Conservation (phyloP, 495 filamentous ascomycete genomes). For the Annulohypoxylon stygium region DNA sequence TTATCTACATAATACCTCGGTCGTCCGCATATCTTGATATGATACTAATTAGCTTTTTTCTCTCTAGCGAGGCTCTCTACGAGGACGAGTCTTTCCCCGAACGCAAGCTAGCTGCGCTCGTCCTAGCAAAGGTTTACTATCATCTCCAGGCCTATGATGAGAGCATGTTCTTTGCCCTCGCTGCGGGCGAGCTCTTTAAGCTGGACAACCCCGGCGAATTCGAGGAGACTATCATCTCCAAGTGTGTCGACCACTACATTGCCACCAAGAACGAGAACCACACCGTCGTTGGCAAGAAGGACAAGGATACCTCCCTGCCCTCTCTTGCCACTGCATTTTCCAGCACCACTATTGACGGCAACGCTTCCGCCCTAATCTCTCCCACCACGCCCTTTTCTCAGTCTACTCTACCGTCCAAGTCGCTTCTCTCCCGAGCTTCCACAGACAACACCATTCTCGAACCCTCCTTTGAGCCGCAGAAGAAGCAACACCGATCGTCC, state of each 20-base stretch:
- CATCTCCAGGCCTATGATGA: slow-evolving; percentile 99
- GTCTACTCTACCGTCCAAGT: slow-evolving; percentile 89
- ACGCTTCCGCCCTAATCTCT: slow-evolving; percentile 79
- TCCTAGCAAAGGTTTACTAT: slow-evolving; percentile 98
- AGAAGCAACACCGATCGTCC: slow-evolving; percentile 66
- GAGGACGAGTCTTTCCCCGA: slow-evolving; percentile 96
- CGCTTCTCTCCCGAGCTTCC: slow-evolving; percentile 78
- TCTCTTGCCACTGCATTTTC: slow-evolving; percentile 81
- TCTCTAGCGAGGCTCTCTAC: slow-evolving; percentile 88
- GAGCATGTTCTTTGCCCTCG: slow-evolving; percentile 98
- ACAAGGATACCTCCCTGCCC: slow-evolving; percentile 67
- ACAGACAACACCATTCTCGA: slow-evolving; percentile 73
- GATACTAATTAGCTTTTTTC: slow-evolving; percentile 35
- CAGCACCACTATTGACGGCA: slow-evolving; percentile 70
- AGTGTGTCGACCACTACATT: slow-evolving; percentile 98
- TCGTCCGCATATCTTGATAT: not conserved
- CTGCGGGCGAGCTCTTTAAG: slow-evolving; percentile 94
- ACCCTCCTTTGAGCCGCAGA: slow-evolving; percentile 67
- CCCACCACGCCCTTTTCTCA: slow-evolving; percentile 95
- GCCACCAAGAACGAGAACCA: slow-evolving; percentile 80
- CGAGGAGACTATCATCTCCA: slow-evolving; percentile 98
- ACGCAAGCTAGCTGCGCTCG: slow-evolving; percentile 91
- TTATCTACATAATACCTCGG: slow-evolving; percentile 35
- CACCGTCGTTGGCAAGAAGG: slow-evolving; percentile 60
- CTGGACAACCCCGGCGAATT: slow-evolving; percentile 93